Conservation (phyloP, 352 stramenopile species). For the Phytopythium aichiense region DNA sequence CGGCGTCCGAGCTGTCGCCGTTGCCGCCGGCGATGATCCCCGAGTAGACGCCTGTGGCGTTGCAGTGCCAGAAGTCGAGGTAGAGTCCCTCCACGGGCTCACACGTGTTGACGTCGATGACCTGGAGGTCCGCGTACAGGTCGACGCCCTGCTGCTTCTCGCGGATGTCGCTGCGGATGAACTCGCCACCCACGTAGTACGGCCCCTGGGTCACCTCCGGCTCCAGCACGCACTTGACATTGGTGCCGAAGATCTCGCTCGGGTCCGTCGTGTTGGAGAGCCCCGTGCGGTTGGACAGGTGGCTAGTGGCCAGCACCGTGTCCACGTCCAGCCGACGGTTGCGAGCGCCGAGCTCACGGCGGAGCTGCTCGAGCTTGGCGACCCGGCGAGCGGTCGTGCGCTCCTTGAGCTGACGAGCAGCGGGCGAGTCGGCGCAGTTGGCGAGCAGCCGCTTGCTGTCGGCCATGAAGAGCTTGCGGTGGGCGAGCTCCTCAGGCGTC, state of each 20-base stretch:
- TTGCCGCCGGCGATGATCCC: conserved; percentile 19
- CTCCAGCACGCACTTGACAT: conserved; percentile 16
- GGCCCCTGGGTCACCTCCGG: conserved; percentile 24
- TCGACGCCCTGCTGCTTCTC: too few relatives aligned
- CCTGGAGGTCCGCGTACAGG: too few relatives aligned
- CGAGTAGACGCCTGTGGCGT: conserved; percentile 26
- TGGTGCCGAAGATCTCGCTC: conserved; percentile 16
- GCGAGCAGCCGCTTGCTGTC: conserved; percentile 14
- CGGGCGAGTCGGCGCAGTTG: conserved; percentile 15
- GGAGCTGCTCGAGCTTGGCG: conserved; percentile 1
- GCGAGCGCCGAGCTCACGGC: conserved; percentile 8
- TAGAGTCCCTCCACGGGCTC: too few relatives aligned
- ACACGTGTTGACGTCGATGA: too few relatives aligned
- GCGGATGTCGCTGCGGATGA: conserved; percentile 18
- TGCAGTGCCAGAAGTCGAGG: conserved; percentile 12
- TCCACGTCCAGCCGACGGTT: conserved; percentile 14
- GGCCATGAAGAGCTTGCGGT: conserved; percentile 18
- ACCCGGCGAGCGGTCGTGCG: conserved; percentile 13
- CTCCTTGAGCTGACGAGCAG: conserved; percentile 17
- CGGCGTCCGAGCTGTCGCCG: conserved; percentile 19
- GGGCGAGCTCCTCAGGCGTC: conserved; percentile 8
- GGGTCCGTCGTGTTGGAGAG: conserved; percentile 13
- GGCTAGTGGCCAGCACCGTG: conserved; percentile 17
- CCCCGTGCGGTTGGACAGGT: conserved; percentile 17
- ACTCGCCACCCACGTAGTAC: conserved; percentile 23